A percentile compares a stretch with the other conserved stretches of the same genome.
Evolutionary conservation across 1,284 basidiomycete species (phyloP).

Genomic region (Moesziomyces sp.): DNA sequence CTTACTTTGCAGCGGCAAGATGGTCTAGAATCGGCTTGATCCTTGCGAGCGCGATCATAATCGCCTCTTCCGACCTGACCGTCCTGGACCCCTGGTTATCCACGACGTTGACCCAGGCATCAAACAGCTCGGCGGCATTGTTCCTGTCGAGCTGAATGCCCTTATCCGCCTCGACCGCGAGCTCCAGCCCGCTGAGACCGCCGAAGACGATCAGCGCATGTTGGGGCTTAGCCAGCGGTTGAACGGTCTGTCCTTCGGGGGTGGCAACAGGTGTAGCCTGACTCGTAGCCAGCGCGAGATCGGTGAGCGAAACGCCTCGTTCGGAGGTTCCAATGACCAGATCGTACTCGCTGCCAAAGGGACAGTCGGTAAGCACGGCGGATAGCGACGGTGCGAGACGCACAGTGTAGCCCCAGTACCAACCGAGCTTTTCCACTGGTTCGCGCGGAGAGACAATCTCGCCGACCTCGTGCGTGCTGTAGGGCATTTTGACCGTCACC

Average conservation of each 20-base stretch:
- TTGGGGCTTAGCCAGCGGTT: conserved; percentile 27
- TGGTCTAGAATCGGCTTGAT: conserved; percentile 44
- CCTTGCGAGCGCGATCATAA: conserved; percentile 55
- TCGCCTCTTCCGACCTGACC: conserved; percentile 64
- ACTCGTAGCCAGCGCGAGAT: conserved; percentile 23
- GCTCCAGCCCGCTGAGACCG: conserved; percentile 63
- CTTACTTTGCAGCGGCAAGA: conserved; percentile 11
- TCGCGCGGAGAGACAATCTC: conserved; percentile 59
- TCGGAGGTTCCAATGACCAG: conserved; percentile 66
- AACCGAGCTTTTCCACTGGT: conserved; percentile 55
- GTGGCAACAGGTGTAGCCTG: conserved; percentile 12
- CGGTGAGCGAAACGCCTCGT: conserved; percentile 51
- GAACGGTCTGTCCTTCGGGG: conserved; percentile 13
- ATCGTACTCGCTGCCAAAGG: conserved; percentile 53
- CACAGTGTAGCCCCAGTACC: conserved; percentile 67
- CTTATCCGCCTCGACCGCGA: conserved; percentile 59
- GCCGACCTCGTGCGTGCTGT: conserved; percentile 3
- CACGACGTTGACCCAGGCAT: conserved; percentile 66
- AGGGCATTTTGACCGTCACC: conserved; percentile 61
- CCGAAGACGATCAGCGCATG: conserved; percentile 65
- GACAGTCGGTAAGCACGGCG: conserved; percentile 40
- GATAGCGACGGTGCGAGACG: conserved; percentile 54
- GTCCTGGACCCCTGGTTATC: conserved; percentile 64
- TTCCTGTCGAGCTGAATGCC: conserved; percentile 56
- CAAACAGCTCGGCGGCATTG: conserved; percentile 61